Evolutionary conservation across 2,329 filamentous ascomycete genomes (phyloP).

Genomic region (Diaporthe citrichinensis): DNA sequence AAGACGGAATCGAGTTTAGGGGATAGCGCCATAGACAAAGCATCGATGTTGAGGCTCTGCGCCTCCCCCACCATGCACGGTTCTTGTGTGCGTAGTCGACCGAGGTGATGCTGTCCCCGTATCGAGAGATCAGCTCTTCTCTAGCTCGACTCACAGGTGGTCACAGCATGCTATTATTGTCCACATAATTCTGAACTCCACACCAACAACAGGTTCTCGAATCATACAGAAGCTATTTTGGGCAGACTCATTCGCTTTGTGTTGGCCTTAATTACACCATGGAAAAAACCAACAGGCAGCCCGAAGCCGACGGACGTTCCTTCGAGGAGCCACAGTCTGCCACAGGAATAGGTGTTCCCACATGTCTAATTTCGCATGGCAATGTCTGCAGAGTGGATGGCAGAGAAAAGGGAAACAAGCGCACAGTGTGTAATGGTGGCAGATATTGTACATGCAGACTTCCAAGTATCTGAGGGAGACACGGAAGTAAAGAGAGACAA

Average conservation of each 20-base stretch:
- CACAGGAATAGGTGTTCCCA: neutral
- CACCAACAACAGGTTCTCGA: constrained; percentile 9
- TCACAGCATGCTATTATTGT: constrained; percentile 5
- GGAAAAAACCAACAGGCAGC: neutral
- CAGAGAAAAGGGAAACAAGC: neutral
- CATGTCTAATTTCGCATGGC: constrained; percentile 14
- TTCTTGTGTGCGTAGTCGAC: neutral
- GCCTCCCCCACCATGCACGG: neutral
- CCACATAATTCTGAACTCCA: neutral
- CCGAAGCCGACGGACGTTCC: neutral
- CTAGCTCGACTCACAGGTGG: neutral
- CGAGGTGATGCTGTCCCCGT: neutral
- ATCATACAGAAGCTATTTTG: constrained; percentile 25
- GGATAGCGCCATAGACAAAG: constrained; percentile 4
- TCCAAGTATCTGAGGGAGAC: neutral
- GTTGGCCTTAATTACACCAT: constrained; percentile 2
- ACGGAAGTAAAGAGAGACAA: neutral
- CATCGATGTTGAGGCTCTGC: constrained; percentile 19
- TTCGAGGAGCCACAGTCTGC: constrained; percentile 10
- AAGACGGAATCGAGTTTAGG: constrained; percentile 10
- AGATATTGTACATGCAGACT: no score
- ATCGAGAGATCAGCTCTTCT: neutral
- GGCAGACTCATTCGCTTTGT: neutral
- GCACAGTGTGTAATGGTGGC: neutral
- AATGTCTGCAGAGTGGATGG: neutral